These are phyloP conservation scores for Sarocladiaceae sp. DNA, from an alignment of 2,329 filamentous ascomycete species.

Conservation along the genomic window DNA sequence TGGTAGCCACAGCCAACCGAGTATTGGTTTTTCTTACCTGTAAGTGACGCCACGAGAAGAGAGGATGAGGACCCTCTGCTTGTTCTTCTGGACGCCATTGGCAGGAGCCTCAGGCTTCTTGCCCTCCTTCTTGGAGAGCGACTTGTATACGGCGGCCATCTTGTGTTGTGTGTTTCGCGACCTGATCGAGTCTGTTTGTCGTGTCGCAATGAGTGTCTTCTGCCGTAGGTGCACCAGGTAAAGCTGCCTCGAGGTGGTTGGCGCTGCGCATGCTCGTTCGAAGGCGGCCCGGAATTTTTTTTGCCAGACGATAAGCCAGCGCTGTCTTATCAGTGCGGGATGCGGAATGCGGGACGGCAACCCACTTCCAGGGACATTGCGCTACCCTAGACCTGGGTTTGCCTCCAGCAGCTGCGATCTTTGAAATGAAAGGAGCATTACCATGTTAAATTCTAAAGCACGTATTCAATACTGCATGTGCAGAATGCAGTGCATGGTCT, in stretches of 20 bases:
- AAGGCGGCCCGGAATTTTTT: conserved; percentile 7
- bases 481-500: too few relatives aligned
- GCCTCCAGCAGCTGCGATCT: too few relatives aligned
- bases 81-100: conserved; percentile 53
- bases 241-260: background rate
- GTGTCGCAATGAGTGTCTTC: too few relatives aligned
- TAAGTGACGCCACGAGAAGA: conserved; percentile 90
- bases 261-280: background rate
- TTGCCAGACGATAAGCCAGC: background rate
- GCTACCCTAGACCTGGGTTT: conserved; percentile 1
- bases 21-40: too few relatives aligned
- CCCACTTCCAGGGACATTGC: background rate
- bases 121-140: conserved; percentile 56
- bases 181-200: conserved; percentile 11
- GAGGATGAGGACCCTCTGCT: conserved; percentile 78
- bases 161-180: conserved; percentile 11
- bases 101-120: conserved; percentile 40
- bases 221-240: too few relatives aligned
- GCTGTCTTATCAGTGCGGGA: background rate
- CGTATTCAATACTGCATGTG: too few relatives aligned
- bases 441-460: too few relatives aligned
- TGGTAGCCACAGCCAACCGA: background rate
- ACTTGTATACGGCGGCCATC: conserved; percentile 73
- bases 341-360: background rate
- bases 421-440: too few relatives aligned